A percentile compares a stretch with the other conserved stretches of the same genome.
Conservation (phyloP, 495 filamentous ascomycete species). For the Annulohypoxylon maeteangense region DNA sequence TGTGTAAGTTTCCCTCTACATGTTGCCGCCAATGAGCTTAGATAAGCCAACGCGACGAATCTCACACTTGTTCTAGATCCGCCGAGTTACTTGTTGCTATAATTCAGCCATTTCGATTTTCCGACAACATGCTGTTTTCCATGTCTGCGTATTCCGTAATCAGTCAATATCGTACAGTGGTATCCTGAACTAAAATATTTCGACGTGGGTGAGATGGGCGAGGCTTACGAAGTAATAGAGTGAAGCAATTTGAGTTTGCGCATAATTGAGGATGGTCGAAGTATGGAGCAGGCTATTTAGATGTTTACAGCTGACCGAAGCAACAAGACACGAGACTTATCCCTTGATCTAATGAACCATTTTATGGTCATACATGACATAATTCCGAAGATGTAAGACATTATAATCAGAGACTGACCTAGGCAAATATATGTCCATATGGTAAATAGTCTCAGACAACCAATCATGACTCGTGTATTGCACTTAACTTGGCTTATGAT, state of each 20-base stretch:
- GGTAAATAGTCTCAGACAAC: background rate
- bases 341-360: background rate
- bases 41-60: background rate
- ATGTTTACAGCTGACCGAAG: background rate
- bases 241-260: background rate
- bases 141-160: background rate
- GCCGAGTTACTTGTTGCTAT: constrained; percentile 15
- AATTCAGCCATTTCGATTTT: constrained; percentile 14
- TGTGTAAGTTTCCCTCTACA: constrained; percentile 8
- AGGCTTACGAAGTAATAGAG: background rate
- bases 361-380: background rate
- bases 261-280: background rate
- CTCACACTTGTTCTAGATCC: background rate
- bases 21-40: too few species aligned
- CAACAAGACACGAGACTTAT: background rate
- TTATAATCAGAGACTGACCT: background rate
- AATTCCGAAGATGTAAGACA: background rate
- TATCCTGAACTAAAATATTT: background rate
- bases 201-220: background rate
- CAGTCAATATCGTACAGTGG: background rate
- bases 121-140: constrained; percentile 7
- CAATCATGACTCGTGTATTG: background rate
- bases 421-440: background rate
- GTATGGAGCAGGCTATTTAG: background rate
- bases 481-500: background rate